phyloP scores from a whole-genome alignment of 768 basidiomycete genomes.

The Lactifluus hygrophoroides region DNA sequence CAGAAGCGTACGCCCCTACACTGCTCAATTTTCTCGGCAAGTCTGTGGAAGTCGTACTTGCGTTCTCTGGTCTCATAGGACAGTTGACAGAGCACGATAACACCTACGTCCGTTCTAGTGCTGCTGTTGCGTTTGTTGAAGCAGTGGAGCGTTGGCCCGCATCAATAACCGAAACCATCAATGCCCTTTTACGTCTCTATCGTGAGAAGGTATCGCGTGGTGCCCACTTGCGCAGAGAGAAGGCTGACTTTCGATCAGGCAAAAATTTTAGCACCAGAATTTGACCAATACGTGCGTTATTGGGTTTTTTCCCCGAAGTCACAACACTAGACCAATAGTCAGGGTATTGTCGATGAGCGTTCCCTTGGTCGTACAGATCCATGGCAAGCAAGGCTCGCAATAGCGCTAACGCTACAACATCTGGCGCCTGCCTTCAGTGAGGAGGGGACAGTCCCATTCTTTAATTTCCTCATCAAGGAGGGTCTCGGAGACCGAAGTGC shows the following conservation, averaged over 20 bases:
- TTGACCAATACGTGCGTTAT: slow-evolving; percentile 75
- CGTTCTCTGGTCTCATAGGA: neutral
- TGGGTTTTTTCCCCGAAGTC: neutral
- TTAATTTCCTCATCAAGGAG: slow-evolving; percentile 74
- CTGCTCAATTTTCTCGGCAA: slow-evolving; percentile 65
- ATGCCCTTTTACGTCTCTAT: slow-evolving; percentile 60
- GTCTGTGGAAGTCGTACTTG: slow-evolving; percentile 16
- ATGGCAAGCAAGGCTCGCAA: slow-evolving; percentile 74
- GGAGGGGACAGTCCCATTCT: slow-evolving; percentile 58
- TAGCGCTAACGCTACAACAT: slow-evolving; percentile 56
- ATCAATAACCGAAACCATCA: slow-evolving; percentile 38
- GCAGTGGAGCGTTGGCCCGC: slow-evolving; percentile 68
- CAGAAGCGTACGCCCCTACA: slow-evolving; percentile 51
- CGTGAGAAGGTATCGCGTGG: slow-evolving; percentile 59
- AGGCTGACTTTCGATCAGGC: slow-evolving; percentile 38
- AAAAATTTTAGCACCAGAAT: slow-evolving; percentile 82
- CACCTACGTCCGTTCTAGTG: slow-evolving; percentile 66
- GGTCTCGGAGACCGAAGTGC: slow-evolving; percentile 79
- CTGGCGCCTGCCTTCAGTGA: slow-evolving; percentile 59
- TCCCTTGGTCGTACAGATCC: slow-evolving; percentile 86
- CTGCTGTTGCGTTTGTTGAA: slow-evolving; percentile 66
- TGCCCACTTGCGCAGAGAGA: neutral
- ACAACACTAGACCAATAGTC: slow-evolving; percentile 3
- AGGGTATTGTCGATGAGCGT: slow-evolving; percentile 91
- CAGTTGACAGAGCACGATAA: slow-evolving; percentile 58